These are phyloP conservation scores for Halenospora varia DNA, from an alignment of 495 filamentous ascomycete species.

Conservation along the genomic window DNA sequence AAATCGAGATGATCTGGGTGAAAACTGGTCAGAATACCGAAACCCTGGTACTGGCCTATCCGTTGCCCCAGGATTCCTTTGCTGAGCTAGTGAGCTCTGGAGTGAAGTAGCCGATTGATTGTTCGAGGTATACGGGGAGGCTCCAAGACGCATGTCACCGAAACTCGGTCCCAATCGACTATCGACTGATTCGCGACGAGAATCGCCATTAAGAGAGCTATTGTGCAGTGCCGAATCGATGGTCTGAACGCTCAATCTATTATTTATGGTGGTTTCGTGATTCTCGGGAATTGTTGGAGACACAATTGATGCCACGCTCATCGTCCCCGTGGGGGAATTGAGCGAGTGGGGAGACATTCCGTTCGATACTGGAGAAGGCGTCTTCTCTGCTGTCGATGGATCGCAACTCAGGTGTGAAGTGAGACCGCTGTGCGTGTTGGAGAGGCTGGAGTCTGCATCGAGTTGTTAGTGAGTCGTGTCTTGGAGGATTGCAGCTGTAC, in stretches of 20 bases:
- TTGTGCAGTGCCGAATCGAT: constrained; percentile 4
- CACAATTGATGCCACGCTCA: constrained; percentile 55
- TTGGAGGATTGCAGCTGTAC: not conserved
- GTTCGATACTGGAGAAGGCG: constrained; percentile 1
- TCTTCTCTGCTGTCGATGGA: not conserved
- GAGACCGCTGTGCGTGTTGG: constrained; percentile 1
- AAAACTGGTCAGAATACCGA: constrained; percentile 58
- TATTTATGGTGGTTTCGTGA: constrained; percentile 21
- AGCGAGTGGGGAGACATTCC: constrained; percentile 4
- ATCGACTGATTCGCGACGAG: constrained; percentile 74
- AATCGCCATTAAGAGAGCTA: constrained; percentile 27
- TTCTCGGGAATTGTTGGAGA: constrained; percentile 44
- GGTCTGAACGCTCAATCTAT: constrained; percentile 37
- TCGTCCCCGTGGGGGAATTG: constrained; percentile 27
- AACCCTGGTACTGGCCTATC: constrained; percentile 38
- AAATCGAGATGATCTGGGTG: constrained; percentile 21
- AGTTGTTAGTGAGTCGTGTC: not conserved
- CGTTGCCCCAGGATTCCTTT: constrained; percentile 45
- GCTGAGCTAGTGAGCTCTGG: constrained; percentile 45
- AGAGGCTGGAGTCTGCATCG: not conserved
- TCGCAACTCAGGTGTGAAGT: not conserved
- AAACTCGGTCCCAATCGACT: constrained; percentile 71
- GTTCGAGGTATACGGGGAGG: constrained; percentile 68
- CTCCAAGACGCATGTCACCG: constrained; percentile 61
- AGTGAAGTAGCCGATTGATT: constrained; percentile 77